Base-by-base conservation (phyloP, 345 rosid genomes). In the Geranium brycei region DNA sequence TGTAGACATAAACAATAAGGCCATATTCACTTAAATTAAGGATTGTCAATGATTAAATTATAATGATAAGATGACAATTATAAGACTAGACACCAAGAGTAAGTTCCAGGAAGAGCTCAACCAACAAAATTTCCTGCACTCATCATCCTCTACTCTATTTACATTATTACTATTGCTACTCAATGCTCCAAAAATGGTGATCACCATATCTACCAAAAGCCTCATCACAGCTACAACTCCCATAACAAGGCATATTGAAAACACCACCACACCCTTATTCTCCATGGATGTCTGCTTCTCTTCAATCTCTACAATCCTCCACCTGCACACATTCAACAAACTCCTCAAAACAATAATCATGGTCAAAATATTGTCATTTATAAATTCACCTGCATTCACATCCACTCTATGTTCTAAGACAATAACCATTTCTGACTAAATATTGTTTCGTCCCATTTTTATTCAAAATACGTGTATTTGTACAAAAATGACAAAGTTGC, bases 251-350 rank as follows among this genome's bases (percentile, higher is more conserved):
- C 93, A 82, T 60, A 81, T 66, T 4, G 85, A 62, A 74, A 91
- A 91, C 59, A 91, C 83, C 35, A 72, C 64, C 17, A 87, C 73
- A n/a, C 86, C 85, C 86, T 91, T 88, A 57, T 83, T 87, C 82
- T 91, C 96, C 84, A 91, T 75, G 6, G 79, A 84, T 35, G 35
- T 73, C 56, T 88, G 82, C 72, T 79, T 80, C 63, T 73, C 71
- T 70, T 11, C 58, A 66, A 85, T 80, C 64, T 70, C 74, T 60
- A 83, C 88, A 17, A 93, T 75, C 73, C 68, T 74, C 59, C 67
- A 69, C 80, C 91, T 81, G 86, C 84, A 72, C 65, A 57, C 28
- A 23, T 23, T 23, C 28, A 23, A 23, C 28, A 23, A 23, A 23
- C 28, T 23, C 28, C 28, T 23, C 28, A 23, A 23, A 23, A 23